phyloP scores from a whole-genome alignment of 2,329 filamentous ascomycete species.

The Teratosphaeria zuluensis region DNA sequence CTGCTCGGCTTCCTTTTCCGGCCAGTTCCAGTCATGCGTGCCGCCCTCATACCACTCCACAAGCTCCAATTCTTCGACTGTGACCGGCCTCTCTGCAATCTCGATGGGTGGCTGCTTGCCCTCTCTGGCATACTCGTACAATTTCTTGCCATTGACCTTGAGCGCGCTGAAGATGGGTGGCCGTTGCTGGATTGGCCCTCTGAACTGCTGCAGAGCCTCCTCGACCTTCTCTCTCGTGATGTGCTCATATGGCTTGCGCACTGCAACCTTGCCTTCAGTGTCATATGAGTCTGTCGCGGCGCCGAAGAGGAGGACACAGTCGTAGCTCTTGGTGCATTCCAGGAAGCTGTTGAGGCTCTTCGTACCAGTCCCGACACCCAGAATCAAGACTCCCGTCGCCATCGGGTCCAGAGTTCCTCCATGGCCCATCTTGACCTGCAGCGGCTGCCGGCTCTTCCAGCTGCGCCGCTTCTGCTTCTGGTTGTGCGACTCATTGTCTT shows the following conservation, averaged over 20 bases:
- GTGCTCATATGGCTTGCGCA: constrained; percentile 64
- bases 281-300: constrained; percentile 92
- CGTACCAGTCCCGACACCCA: constrained; percentile 79
- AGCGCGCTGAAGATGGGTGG: constrained; percentile 89
- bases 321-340: constrained; percentile 85
- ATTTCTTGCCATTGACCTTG: constrained; percentile 83
- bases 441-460: constrained; percentile 45
- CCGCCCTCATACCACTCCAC: constrained; percentile 78
- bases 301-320: constrained; percentile 80
- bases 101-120: constrained; percentile 78
- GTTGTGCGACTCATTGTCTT: constrained; percentile 47
- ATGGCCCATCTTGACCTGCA: constrained; percentile 87
- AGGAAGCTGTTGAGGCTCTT: constrained; percentile 73
- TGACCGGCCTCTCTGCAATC: constrained; percentile 70
- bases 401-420: constrained; percentile 91
- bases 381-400: constrained; percentile 83
- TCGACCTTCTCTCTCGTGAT: constrained; percentile 72
- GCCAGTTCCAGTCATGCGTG: constrained; percentile 69
- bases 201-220: constrained; percentile 62
- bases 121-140: constrained; percentile 92
- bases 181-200: constrained; percentile 77
- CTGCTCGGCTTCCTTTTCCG: constrained; percentile 63
- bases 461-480: constrained; percentile 47
- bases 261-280: constrained; percentile 70
- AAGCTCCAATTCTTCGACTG: constrained; percentile 67